Conservation (phyloP, 805 yeast genomes). For the Nakazawaea ishiwadae region DNA sequence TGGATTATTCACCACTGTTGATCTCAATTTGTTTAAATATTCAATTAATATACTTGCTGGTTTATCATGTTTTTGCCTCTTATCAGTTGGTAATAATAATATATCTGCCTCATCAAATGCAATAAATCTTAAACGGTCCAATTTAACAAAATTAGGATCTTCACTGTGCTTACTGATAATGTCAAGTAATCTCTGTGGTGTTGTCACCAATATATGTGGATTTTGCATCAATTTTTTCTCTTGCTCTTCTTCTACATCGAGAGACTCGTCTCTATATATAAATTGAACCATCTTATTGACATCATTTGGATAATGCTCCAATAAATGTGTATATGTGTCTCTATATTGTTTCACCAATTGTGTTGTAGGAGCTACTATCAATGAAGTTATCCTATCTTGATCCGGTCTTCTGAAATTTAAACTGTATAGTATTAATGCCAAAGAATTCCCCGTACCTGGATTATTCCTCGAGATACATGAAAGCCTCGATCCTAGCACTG, state of each 20-base stretch:
- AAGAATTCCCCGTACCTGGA: slow-evolving; percentile 26
- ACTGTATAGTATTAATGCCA: slow-evolving; percentile 23
- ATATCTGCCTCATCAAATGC: slow-evolving; percentile 30
- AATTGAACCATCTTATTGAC: slow-evolving; percentile 22
- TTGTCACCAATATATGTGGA: slow-evolving; percentile 28
- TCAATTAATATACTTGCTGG: slow-evolving; percentile 27
- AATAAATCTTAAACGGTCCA: slow-evolving; percentile 22
- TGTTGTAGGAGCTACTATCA: slow-evolving; percentile 22
- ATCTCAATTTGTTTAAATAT: slow-evolving; percentile 21
- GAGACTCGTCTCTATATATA: slow-evolving; percentile 22
- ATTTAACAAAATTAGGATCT: slow-evolving; percentile 17
- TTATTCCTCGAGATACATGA: slow-evolving; percentile 27
- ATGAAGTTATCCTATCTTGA: slow-evolving; percentile 16
- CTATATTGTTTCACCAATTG: slow-evolving; percentile 22
- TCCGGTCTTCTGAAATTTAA: slow-evolving; percentile 19
- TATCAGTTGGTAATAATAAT: too few relatives aligned
- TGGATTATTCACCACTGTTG: slow-evolving; percentile 10
- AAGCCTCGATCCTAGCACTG: slow-evolving; percentile 20
- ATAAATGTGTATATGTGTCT: slow-evolving; percentile 14
- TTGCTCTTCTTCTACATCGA: slow-evolving; percentile 22
- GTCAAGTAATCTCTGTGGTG: slow-evolving; percentile 32
- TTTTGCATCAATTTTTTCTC: slow-evolving; percentile 18
- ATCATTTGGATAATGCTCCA: slow-evolving; percentile 10
- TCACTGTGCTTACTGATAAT: slow-evolving; percentile 28
- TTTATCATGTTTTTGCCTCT: slow-evolving; percentile 12